These are phyloP conservation scores for Zygotorulaspora chibaensis DNA, from an alignment of 805 yeast species.

Conservation along the genomic window DNA sequence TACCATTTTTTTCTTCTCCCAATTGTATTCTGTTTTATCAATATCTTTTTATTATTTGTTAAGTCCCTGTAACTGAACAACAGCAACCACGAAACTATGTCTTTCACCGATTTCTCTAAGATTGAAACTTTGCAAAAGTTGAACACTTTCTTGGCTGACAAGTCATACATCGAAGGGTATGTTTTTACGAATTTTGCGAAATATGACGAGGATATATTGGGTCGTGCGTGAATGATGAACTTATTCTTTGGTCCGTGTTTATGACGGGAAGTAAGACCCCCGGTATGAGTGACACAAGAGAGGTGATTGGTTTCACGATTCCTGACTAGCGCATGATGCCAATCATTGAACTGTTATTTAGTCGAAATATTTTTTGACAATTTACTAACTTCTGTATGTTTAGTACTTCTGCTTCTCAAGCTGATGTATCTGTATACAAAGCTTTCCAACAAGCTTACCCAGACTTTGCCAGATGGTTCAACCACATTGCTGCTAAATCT, in stretches of 20 bases:
- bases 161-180: constrained; percentile 95
- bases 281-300: constrained; percentile 81
- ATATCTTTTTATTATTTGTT: neutral
- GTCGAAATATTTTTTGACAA: neutral
- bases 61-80: constrained; percentile 4
- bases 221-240: constrained; percentile 52
- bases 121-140: constrained; percentile 68
- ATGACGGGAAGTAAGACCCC: constrained; percentile 96
- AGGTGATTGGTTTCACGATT: constrained; percentile 38
- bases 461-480: constrained; percentile 96
- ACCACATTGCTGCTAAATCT: constrained; percentile 92
- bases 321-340: constrained; percentile 28
- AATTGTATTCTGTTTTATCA: no score
- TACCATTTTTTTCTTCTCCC: neutral
- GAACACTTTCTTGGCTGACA: constrained; percentile 83
- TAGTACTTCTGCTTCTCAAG: constrained; percentile 88
- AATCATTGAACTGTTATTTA: neutral
- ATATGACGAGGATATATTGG: neutral
- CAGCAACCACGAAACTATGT: constrained; percentile 42
- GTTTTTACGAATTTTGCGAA: constrained; percentile 35
- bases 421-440: constrained; percentile 91
- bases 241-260: constrained; percentile 86
- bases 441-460: constrained; percentile 92
- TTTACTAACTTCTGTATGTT: constrained; percentile 2
- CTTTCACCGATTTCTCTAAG: constrained; percentile 78